Base-by-base conservation (phyloP, 192 early-diverging fungal species). In the Diversispora eburnea region DNA sequence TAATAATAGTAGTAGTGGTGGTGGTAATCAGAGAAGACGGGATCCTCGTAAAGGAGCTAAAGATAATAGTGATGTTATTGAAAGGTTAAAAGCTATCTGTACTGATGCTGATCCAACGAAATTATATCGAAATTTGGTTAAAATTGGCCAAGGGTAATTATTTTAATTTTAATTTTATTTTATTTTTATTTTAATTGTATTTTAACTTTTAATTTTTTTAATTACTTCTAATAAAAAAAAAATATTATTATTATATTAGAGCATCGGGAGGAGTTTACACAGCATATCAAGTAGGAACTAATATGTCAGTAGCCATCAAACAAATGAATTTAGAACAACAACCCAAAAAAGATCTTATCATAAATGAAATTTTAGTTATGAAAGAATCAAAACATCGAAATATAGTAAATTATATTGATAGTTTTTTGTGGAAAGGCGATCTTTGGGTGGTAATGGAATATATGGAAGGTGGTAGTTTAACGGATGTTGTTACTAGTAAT, bases 311-410 rank as follows among this genome's bases (percentile, higher is more conserved):
- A 1, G 96, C 95, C 1, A 96, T 98, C 78, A 98, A 98, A 81
- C 94, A 95, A 80, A 98, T 97, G 93, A 93, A 96, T 70, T 80
- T 98, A 56, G 89, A 95, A 79, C 89, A 93, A 79, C 96, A 98
- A 82, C 94, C 95, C 45, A 96, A 96, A 78, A 96, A 96, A 84
- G 96, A 97, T 64, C 79, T 96, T 69, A 97, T 98, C 73, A 95
- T 97, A 82, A 96, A 94, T 73, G 94, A 95, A 83, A 94, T 95
- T 54, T 64, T 92, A 48, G 88, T 95, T 20, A 93, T 95, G 92
- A 91, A 91, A 70, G 89, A 92, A 58, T 87, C 85, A 10, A 81
- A 77, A n/a, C 94, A 95, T 79, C 76, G 79, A 67, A 93, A 95
- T 76, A 92, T 95, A 81, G 92, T 95, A 51, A 92, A 91, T 74